Evolutionary conservation across 805 yeast genomes (phyloP).

Genomic region (Metschnikowia hibisci): DNA sequence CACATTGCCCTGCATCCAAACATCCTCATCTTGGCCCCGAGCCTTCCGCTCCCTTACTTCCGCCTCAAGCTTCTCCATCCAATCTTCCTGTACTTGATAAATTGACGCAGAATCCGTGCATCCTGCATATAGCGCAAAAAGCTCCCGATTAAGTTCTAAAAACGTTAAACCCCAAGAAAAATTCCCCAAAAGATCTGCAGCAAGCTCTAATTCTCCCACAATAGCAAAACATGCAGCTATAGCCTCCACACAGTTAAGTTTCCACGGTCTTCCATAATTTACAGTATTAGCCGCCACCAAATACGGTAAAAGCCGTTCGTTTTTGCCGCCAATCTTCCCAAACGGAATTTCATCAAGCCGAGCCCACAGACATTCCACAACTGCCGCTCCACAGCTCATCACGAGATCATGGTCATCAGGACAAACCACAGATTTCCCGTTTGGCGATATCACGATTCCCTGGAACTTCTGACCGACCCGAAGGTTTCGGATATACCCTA

Average conservation of each 20-base stretch:
- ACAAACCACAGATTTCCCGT: slow-evolving; percentile 85
- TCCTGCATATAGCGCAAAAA: slow-evolving; percentile 65
- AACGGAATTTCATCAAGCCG: slow-evolving; percentile 96
- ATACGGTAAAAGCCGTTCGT: slow-evolving; percentile 86
- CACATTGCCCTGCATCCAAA: slow-evolving; percentile 78
- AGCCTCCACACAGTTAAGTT: slow-evolving; percentile 93
- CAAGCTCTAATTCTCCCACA: slow-evolving; percentile 90
- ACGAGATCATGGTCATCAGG: slow-evolving; percentile 80
- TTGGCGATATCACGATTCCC: slow-evolving; percentile 90
- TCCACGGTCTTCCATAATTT: slow-evolving; percentile 95
- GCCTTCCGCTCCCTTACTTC: slow-evolving; percentile 63
- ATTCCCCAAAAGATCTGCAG: slow-evolving; percentile 64
- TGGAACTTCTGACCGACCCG: slow-evolving; percentile 91
- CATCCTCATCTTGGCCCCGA: slow-evolving; percentile 50
- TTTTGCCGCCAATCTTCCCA: slow-evolving; percentile 81
- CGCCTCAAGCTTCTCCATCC: slow-evolving; percentile 64
- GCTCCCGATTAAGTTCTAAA: slow-evolving; percentile 73
- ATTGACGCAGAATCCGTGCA: slow-evolving; percentile 83
- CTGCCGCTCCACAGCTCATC: slow-evolving; percentile 86
- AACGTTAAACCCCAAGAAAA: slow-evolving; percentile 95
- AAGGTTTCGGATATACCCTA: slow-evolving; percentile 75
- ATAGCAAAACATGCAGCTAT: slow-evolving; percentile 95
- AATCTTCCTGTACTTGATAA: slow-evolving; percentile 64
- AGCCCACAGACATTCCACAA: slow-evolving; percentile 99
- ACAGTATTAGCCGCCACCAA: slow-evolving; percentile 96